A percentile compares a stretch with the other conserved stretches of the same genome.
These are phyloP conservation scores for Gossypium rotundifolium DNA, from an alignment of 345 rosid species.

Conservation along the genomic window DNA sequence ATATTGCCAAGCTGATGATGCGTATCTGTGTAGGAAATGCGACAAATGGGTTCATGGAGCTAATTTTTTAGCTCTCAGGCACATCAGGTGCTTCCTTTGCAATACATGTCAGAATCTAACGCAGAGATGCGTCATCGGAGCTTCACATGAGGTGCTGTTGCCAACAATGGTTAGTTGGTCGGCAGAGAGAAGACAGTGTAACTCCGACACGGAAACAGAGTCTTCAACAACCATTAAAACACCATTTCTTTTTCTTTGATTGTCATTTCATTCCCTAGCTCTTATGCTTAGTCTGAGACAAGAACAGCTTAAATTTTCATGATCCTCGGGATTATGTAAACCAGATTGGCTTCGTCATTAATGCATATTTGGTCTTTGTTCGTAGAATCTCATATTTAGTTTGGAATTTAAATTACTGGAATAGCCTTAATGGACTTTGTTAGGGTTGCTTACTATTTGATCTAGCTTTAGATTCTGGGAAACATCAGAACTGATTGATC, in stretches of 20 bases:
- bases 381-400: neutral
- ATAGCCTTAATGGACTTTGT: too few species aligned
- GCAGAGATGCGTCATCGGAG: conserved; percentile 50
- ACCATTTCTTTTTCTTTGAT: conserved; percentile 63
- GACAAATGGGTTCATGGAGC: conserved; percentile 76
- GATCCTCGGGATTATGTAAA: neutral
- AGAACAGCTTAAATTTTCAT: neutral
- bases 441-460: too few species aligned
- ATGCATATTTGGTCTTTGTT: neutral
- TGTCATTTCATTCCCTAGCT: neutral
- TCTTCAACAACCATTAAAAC: conserved; percentile 20
- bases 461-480: too few species aligned
- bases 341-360: neutral
- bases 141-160: conserved; percentile 32
- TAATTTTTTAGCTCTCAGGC: conserved; percentile 75
- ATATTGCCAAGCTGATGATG: conserved; percentile 81
- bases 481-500: neutral
- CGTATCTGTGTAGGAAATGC: conserved; percentile 59
- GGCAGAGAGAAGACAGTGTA: conserved; percentile 17
- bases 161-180: conserved; percentile 24
- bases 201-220: conserved; percentile 25
- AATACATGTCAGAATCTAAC: conserved; percentile 55
- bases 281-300: neutral
- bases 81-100: conserved; percentile 66
- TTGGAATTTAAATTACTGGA: neutral